phyloP scores from a whole-genome alignment of 345 rosid species.

The Sisymbrium irio region DNA sequence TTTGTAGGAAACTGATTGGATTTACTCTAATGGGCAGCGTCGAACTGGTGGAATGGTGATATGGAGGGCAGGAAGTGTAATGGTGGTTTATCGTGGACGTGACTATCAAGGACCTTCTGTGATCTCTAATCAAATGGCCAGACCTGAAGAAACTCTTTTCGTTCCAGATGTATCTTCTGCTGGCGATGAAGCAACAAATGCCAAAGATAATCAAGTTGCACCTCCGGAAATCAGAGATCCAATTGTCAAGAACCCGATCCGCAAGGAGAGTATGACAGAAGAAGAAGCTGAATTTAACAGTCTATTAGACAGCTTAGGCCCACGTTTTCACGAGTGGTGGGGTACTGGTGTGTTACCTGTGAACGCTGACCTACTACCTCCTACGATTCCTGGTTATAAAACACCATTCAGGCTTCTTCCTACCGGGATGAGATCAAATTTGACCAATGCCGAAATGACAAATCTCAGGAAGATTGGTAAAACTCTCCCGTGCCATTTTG shows the following conservation, averaged over 20 bases:
- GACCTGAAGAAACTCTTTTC: constrained; percentile 56
- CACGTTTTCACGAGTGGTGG: constrained; percentile 97
- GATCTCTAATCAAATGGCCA: constrained; percentile 35
- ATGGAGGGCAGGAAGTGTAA: constrained; percentile 98
- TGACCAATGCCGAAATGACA: constrained; percentile 97
- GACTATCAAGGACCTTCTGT: constrained; percentile 70
- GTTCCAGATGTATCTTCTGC: constrained; percentile 71
- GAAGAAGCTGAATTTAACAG: constrained; percentile 77
- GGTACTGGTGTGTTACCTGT: constrained; percentile 97
- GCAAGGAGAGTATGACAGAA: constrained; percentile 51
- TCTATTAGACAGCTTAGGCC: constrained; percentile 83
- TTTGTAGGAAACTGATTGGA: constrained; percentile 15
- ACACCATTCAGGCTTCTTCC: constrained; percentile 99
- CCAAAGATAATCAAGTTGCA: constrained; percentile 31
- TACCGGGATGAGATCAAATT: constrained; percentile 82
- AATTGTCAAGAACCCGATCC: constrained; percentile 33
- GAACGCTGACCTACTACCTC: constrained; percentile 91
- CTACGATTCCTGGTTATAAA: constrained; percentile 71
- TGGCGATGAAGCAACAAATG: constrained; percentile 29
- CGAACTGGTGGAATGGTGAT: constrained; percentile 94
- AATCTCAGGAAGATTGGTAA: constrained; percentile 82
- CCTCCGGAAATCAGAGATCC: constrained; percentile 42
- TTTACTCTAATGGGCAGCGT: constrained; percentile 63
- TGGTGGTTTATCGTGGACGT: constrained; percentile 86
- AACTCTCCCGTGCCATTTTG: constrained; percentile 93